Evolutionary conservation across 768 basidiomycete genomes (phyloP), one percentile per base, ranked within the genome.

Genomic region (Mycena galericulata): DNA sequence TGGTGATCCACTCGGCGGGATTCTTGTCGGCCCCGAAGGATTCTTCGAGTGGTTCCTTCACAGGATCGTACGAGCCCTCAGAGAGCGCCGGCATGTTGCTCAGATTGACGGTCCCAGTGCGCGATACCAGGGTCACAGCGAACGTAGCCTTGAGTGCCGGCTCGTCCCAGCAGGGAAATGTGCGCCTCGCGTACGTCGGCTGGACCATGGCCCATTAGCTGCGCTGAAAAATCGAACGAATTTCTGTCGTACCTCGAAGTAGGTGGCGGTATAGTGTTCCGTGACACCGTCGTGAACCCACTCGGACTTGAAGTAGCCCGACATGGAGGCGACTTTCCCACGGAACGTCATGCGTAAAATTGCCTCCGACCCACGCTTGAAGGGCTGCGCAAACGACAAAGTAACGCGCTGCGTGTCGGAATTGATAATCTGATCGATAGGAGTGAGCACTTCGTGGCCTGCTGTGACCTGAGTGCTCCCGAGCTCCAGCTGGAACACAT

Each of bases 101-200:
- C 54, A 93, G 79, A 71, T 84, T 87, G 72, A 85, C 84, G 22
- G 87, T 86, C 62, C 84, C 83, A 17, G 75, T 77, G 61, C 85
- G 83, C 14, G 89, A 88, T 73, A 92, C 79, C 80, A 91, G 81
- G 14, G 86, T 84, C 63, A 90, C 78, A 1, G 83, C 63, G 74
- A 86, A 88, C 20, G 86, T 90, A 1, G 91, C 88, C 75, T 93
- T 93, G 70, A 92, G 79, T 32, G 81, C 79, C 5, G 92, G 92
- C 73, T 93, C 92, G 74, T 93, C 91, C 89, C 90, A 92, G 78
- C 87, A 88, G 15, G 88, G 88, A 75, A 89, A 86, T 4, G 86
- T 82, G 47, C 82, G 82, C 41, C 90, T 78, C 14, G 91, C 91
- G 61, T 85, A 86, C 17, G 89, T 92, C 30, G 91, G 87, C 85